Percentiles rank a stretch among this genome's conserved stretches.
phyloP scores from a whole-genome alignment of 306 rosid genomes.

The Casuarina cunninghamiana region DNA sequence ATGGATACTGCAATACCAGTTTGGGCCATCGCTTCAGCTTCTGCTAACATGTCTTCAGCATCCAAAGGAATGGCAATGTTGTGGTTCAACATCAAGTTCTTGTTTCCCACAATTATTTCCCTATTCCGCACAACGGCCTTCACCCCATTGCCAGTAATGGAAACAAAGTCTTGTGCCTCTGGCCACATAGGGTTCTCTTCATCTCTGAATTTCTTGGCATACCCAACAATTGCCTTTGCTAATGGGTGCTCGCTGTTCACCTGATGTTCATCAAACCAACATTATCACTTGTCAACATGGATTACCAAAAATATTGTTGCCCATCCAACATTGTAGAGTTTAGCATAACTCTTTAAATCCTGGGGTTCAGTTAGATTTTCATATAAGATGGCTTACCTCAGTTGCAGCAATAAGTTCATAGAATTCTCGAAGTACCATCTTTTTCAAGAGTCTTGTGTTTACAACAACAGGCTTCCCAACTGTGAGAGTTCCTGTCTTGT shows the following conservation, averaged over 20 bases:
- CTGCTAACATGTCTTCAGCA: constrained; percentile 51
- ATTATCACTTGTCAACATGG: neutral
- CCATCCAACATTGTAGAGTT: too few species aligned
- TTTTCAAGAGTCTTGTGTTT: constrained; percentile 40
- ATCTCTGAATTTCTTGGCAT: constrained; percentile 50
- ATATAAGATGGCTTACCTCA: constrained; percentile 46
- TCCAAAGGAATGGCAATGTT: constrained; percentile 46
- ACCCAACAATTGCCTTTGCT: constrained; percentile 73
- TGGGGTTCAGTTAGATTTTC: neutral
- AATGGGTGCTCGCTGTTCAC: constrained; percentile 91
- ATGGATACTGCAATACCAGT: constrained; percentile 66
- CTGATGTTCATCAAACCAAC: constrained; percentile 33
- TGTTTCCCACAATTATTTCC: constrained; percentile 62
- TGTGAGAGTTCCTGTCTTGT: constrained; percentile 64
- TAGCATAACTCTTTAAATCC: too few species aligned
- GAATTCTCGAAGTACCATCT: constrained; percentile 38
- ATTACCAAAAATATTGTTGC: too few species aligned
- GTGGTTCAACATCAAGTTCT: constrained; percentile 3
- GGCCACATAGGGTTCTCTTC: constrained; percentile 58
- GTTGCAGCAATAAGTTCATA: constrained; percentile 70
- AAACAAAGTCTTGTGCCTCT: constrained; percentile 55
- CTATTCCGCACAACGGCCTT: constrained; percentile 52
- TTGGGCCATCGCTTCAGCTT: constrained; percentile 66
- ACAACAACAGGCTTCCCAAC: constrained; percentile 76
- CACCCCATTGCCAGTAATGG: constrained; percentile 77